Evolutionary conservation across 257 asterid genomes (phyloP).

Genomic region (Solanum sitiens): DNA sequence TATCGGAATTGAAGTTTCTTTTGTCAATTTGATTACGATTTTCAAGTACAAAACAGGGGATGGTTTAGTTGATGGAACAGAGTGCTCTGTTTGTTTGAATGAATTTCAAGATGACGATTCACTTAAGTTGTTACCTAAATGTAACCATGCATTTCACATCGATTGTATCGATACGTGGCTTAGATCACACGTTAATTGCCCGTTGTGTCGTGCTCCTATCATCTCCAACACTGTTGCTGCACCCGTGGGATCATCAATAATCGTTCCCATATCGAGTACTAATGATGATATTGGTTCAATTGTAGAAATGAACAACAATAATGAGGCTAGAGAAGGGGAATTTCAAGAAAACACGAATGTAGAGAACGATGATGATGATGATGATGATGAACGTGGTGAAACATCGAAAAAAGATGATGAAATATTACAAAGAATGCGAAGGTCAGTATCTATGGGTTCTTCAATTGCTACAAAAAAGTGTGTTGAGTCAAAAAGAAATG

Average conservation of each 20-base stretch:
- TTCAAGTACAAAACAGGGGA: constrained; percentile 1
- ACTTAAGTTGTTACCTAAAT: constrained; percentile 3
- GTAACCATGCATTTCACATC: constrained; percentile 11
- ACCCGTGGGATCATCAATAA: not conserved
- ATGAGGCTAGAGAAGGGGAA: not conserved
- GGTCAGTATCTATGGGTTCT: not conserved
- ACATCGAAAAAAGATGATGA: not conserved
- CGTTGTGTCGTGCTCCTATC: constrained; percentile 6
- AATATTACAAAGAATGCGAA: not conserved
- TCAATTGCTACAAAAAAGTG: not conserved
- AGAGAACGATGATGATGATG: not conserved
- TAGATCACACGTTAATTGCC: constrained; percentile 12
- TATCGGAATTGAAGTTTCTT: not conserved
- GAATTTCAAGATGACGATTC: constrained; percentile 8
- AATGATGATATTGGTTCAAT: not conserved
- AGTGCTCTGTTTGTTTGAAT: constrained; percentile 7
- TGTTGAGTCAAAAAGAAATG: not conserved
- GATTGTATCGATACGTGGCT: constrained; percentile 9
- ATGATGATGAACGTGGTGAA: not conserved
- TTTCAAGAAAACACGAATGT: not conserved
- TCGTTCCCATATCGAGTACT: not conserved
- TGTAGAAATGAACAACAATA: not conserved
- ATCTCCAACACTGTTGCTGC: not conserved
- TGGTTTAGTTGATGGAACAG: constrained; percentile 2
- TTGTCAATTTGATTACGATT: not conserved